Evolutionary conservation across 257 asterid genomes (phyloP), one percentile per base, ranked within the genome.

Genomic region (Fraxinus anomala): DNA sequence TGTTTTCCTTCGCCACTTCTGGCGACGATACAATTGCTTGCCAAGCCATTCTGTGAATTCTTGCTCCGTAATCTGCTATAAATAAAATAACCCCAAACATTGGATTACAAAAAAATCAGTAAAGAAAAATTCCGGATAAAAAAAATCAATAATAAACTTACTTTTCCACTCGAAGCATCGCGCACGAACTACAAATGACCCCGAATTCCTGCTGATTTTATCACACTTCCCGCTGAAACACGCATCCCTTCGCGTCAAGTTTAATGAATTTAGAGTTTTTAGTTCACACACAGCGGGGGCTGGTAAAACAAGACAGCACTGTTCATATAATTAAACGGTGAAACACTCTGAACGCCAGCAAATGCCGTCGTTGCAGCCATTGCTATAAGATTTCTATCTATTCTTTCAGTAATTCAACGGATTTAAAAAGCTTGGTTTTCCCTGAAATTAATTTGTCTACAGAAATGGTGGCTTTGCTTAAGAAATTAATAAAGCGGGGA

Each of bases 11-110:
- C 1, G 99, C 99, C 79, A 92, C 90, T 73, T 96, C 98, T 51
- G 97, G 98, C n/a, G 97, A 90, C 42, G 94, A 79, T 23, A 96
- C 97, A 74, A 96, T 89, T 28, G 93, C 96, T 82, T 93, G 97
- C 99, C 99, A 96, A 26, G 99, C 99, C 99, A 96, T 96, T 68
- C 99, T 19, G 99, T 96, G 73, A 91, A 96, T 24, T 96, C 99
- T 79, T 90, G 83, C 87, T 95, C 97, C 77, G 91, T 88, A 59
- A 93, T 91, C 96, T 93, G 93, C 79, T 71, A 80, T 70, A 80
- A n/a, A 80, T 24, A 72, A 80, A 66, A 72, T 78, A 39, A 79
- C 47, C 0, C 76, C 81, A 34, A 72, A 10, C 75, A 78, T 68
- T 70, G 37, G 66, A 51, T 30, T 19, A 71, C 33, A 17, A 26